Percentiles rank a stretch among this genome's conserved stretches.
These are phyloP conservation scores for Trichoderma afroharzianum DNA, from an alignment of 2,329 filamentous ascomycete genomes.

Conservation along the genomic window DNA sequence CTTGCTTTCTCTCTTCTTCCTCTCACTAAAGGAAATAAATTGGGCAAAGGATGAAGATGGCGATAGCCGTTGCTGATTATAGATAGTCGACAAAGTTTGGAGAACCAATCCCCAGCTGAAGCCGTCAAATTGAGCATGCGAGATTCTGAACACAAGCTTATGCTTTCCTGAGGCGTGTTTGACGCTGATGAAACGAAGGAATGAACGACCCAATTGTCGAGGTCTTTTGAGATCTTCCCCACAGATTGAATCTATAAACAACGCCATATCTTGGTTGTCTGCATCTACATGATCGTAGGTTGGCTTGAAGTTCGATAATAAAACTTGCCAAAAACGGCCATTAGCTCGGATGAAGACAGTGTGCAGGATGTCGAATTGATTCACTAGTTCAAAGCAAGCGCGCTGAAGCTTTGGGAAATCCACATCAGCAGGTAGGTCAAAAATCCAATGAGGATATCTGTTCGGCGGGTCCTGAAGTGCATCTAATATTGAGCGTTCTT, in stretches of 20 bases:
- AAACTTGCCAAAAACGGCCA: constrained; percentile 10
- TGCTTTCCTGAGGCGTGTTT: constrained; percentile 1
- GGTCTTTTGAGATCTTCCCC: constrained; percentile 1
- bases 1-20: not conserved
- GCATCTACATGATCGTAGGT: not conserved
- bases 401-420: not conserved
- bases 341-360: constrained; percentile 12
- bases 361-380: constrained; percentile 8
- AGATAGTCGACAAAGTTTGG: not conserved
- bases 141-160: constrained; percentile 14
- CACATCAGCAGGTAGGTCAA: constrained; percentile 2
- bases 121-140: constrained; percentile 15
- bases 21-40: not conserved
- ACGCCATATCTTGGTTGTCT: not conserved
- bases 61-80: not conserved
- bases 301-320: not conserved
- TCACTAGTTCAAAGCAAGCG: not conserved
- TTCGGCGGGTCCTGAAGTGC: constrained; percentile 6
- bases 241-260: not conserved
- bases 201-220: constrained; percentile 1
- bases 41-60: not conserved
- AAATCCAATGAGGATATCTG: constrained; percentile 14
- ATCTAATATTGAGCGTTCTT: constrained; percentile 5
- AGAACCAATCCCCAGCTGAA: constrained; percentile 14
- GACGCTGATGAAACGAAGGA: not conserved